phyloP scores from a whole-genome alignment of 768 basidiomycete genomes.

The Clavulina sp. region DNA sequence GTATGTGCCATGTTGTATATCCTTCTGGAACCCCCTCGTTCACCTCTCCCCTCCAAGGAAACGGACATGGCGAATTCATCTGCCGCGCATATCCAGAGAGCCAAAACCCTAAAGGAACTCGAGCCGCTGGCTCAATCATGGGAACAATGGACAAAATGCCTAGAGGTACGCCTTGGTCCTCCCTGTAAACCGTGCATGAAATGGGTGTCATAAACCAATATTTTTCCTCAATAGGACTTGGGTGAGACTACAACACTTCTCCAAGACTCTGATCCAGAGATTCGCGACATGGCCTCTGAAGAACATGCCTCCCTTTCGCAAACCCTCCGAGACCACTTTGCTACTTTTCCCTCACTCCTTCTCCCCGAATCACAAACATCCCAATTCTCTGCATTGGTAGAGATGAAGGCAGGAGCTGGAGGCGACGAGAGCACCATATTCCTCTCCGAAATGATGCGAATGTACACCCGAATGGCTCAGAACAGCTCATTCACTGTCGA shows the following conservation, averaged over 20 bases:
- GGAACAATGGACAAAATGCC: slow-evolving; percentile 39
- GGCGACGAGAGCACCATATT: slow-evolving; percentile 81
- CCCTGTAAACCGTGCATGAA: no score
- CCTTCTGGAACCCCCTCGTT: background rate
- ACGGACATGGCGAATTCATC: slow-evolving; percentile 20
- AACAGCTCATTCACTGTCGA: slow-evolving; percentile 41
- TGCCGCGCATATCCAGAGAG: slow-evolving; percentile 36
- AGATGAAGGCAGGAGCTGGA: slow-evolving; percentile 85
- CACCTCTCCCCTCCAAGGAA: background rate
- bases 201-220: no score
- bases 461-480: slow-evolving; percentile 58
- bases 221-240: no score
- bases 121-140: slow-evolving; percentile 53
- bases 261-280: slow-evolving; percentile 51
- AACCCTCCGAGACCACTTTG: slow-evolving; percentile 18
- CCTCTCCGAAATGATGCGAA: slow-evolving; percentile 52
- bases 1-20: slow-evolving; percentile 17
- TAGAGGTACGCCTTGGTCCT: slow-evolving; percentile 30
- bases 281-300: slow-evolving; percentile 55
- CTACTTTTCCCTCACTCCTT: slow-evolving; percentile 51
- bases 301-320: slow-evolving; percentile 35
- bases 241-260: slow-evolving; percentile 37
- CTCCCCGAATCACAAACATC: slow-evolving; percentile 52
- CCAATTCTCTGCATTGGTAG: slow-evolving; percentile 60
- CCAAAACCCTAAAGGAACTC: slow-evolving; percentile 49